These are phyloP conservation scores for Psidium guajava DNA, from an alignment of 345 rosid genomes.

Conservation along the genomic window DNA sequence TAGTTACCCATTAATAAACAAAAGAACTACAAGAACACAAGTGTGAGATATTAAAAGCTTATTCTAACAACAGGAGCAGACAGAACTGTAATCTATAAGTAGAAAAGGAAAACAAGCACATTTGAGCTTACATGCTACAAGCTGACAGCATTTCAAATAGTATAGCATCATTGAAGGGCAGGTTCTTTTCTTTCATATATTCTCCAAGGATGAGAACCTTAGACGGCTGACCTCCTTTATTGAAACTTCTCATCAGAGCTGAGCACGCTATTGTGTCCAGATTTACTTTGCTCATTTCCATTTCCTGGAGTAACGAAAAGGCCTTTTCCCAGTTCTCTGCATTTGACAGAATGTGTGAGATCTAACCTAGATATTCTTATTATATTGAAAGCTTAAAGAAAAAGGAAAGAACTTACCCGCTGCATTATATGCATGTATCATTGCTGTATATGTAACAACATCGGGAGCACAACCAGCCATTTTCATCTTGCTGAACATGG, in stretches of 20 bases:
- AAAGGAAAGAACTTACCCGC: constrained; percentile 31
- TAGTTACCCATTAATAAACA: background rate
- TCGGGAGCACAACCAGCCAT: constrained; percentile 58
- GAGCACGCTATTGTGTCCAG: constrained; percentile 74
- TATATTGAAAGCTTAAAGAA: background rate
- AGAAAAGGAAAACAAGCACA: background rate
- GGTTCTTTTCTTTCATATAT: constrained; percentile 50
- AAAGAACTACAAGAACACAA: background rate
- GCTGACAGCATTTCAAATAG: constrained; percentile 79
- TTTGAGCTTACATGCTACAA: constrained; percentile 63
- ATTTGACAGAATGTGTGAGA: background rate
- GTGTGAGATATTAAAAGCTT: background rate
- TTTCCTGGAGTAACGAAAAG: constrained; percentile 55
- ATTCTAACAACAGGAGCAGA: background rate
- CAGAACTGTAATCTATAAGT: background rate
- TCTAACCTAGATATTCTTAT: background rate
- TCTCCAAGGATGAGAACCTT: constrained; percentile 62
- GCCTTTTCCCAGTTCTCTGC: constrained; percentile 71
- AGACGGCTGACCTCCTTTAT: constrained; percentile 60
- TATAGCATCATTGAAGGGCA: constrained; percentile 49
- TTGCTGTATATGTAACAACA: constrained; percentile 67
- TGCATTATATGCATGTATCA: constrained; percentile 68
- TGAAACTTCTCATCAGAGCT: constrained; percentile 82
- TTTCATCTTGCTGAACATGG: constrained; percentile 68
- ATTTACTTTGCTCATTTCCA: constrained; percentile 48